Evolutionary conservation across 768 basidiomycete genomes (phyloP), one percentile per base, ranked within the genome.

Genomic region (Tephrocybe rancida): DNA sequence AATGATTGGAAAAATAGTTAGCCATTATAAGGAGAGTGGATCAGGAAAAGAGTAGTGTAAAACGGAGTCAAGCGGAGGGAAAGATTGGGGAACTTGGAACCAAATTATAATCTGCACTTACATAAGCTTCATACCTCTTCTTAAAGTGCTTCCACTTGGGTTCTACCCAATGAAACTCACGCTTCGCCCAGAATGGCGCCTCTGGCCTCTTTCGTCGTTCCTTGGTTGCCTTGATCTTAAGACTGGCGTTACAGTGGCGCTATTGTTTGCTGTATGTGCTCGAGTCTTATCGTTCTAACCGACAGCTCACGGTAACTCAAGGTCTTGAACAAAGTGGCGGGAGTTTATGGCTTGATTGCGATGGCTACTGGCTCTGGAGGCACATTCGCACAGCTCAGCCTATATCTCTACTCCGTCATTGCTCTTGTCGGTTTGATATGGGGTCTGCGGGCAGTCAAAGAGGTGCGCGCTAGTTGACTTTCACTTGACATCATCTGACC

Each of bases 311-410:
- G 30, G 14, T 25, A 43, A 32, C 21, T 44, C 22, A 63, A 91
- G 90, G 73, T 94, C 48, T 77, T 99, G 60, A 99, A 99, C 82
- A 99, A 99, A 74, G 96, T 95, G 45, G 95, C 97, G 18, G 96
- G 97, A 46, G 84, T 98, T 8, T 99, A 98, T 67, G 97, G 97
- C 50, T 82, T 99, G 52, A 87, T 99, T 54, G 95, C 95, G 5
- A 82, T 95, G 52, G 72, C 95, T 54, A 90, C 89, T 1, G 95
- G 95, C 18, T 88, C 91, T 26, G 93, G 91, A n/a, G 88, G 90
- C n/a, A 86, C 88, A n/a, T 85, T 94, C 60, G 86, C 89, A 0
- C 97, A 99, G 71, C 79, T 98, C 55, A 90, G 86, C 69, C 80
- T 96, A 65, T 98, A 98, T 71, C 78, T 95, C 18, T 99, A 99